Evolutionary conservation across 495 filamentous ascomycete genomes (phyloP), one percentile per base, ranked within the genome.

Genomic region (Endocarpon pusillum): DNA sequence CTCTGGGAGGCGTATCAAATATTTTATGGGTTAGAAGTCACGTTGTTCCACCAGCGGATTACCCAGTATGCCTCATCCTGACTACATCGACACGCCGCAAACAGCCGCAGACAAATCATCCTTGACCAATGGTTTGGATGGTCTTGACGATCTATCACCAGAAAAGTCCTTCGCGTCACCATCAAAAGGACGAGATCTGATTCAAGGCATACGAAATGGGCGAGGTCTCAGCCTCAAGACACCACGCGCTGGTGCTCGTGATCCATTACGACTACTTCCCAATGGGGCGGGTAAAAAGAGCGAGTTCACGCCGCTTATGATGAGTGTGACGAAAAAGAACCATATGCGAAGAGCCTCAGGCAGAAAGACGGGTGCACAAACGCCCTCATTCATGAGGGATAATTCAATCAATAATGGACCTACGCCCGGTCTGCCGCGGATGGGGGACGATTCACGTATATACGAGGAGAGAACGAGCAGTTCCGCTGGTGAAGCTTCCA

Each of bases 221-320:
- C 49, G 59, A 19, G 59, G 64, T 42, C 68, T 60, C 37, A 80
- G 53, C 47, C 58, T 79, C 50, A 66, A 66, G 49, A 87, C 84
- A 24, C 82, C 81, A 25, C 73, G 77, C 39, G 56, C 67, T 51
- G 60, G 64, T 33, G 58, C 73, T 21, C 73, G 51, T 31, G 70
- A 64, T 30, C 70, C 78, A 48, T 66, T 67, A 41, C 64, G 65
- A 42, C 80, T 31, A 85, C 19, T 59, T 67, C 46, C 76, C 56
- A 18, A 65, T 69, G 9, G 54, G 60, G 67, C 66, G 23, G 53
- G 70, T 1, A 68, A 60, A 10, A 75, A 73, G 33, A 70, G 68
- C 30, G 91, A 97, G 41, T 97, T 97, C 48, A 97, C 89, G 2
- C 89, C 89, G 0, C 55, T 97, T 35, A 70, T 97, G 49, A 87